Evolutionary conservation across 768 basidiomycete genomes (phyloP).

Genomic region (Mycena floridula): DNA sequence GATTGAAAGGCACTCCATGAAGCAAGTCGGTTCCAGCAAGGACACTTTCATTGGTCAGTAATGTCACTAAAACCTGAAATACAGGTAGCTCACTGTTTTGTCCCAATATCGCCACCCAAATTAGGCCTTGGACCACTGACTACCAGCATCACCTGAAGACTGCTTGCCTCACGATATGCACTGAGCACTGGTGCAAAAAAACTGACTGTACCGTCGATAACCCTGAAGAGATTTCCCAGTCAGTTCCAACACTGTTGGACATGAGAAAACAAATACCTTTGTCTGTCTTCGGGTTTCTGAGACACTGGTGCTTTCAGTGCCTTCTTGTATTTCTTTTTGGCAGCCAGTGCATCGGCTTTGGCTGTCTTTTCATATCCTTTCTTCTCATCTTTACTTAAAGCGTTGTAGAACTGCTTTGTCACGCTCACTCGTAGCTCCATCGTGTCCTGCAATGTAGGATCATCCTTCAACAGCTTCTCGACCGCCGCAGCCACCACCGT

Average conservation of each 20-base stretch:
- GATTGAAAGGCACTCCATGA: too few relatives aligned
- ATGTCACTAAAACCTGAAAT: too few relatives aligned
- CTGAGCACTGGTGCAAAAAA: not conserved
- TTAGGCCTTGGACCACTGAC: not conserved
- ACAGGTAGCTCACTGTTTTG: not conserved
- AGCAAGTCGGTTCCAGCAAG: too few relatives aligned
- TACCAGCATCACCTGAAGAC: not conserved
- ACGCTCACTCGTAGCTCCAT: too few relatives aligned
- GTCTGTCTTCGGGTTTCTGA: not conserved
- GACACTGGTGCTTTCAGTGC: not conserved
- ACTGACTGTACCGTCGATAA: not conserved
- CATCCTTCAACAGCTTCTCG: not conserved
- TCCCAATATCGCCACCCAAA: not conserved
- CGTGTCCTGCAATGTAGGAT: not conserved
- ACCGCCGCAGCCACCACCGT: not conserved
- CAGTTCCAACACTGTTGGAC: not conserved
- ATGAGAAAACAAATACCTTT: not conserved
- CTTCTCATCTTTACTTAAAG: not conserved
- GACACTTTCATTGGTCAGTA: too few relatives aligned
- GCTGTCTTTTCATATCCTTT: not conserved
- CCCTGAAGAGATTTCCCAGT: not conserved
- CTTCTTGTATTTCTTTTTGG: not conserved
- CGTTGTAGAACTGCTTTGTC: too few relatives aligned
- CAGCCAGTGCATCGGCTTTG: not conserved
- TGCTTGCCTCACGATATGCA: not conserved